These are phyloP conservation scores for Ogataea glucozyma DNA, from an alignment of 805 yeast species.

Conservation along the genomic window DNA sequence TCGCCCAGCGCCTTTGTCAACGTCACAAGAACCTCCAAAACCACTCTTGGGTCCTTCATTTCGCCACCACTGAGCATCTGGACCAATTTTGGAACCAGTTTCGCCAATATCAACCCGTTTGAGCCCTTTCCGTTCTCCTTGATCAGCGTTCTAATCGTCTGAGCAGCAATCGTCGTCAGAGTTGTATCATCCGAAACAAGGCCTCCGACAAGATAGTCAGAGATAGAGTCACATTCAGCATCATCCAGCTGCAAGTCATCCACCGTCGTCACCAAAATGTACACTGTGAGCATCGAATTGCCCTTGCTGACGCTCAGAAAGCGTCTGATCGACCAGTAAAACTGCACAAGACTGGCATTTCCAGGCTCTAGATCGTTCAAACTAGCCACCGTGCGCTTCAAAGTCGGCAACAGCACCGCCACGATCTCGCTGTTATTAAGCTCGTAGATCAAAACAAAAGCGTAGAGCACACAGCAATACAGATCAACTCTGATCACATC, in stretches of 20 bases:
- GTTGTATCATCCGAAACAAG: constrained; percentile 37
- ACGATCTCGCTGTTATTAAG: constrained; percentile 42
- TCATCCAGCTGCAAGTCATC: constrained; percentile 35
- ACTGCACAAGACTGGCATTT: constrained; percentile 33
- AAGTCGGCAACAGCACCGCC: constrained; percentile 52
- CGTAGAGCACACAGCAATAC: constrained; percentile 64
- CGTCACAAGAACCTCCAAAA: constrained; percentile 50
- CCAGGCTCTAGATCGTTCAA: constrained; percentile 22
- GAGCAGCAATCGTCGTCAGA: constrained; percentile 46
- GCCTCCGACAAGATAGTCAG: constrained; percentile 37
- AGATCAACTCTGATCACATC: constrained; percentile 68
- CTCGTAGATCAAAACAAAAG: constrained; percentile 58
- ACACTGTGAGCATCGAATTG: constrained; percentile 44
- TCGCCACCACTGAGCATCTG: constrained; percentile 20
- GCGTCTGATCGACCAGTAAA: constrained; percentile 40
- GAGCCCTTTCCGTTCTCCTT: constrained; percentile 30
- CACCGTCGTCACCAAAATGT: constrained; percentile 46
- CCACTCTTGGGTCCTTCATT: constrained; percentile 38
- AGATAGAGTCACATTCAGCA: constrained; percentile 40
- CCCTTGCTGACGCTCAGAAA: constrained; percentile 30
- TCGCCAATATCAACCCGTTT: constrained; percentile 42
- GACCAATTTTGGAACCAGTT: constrained; percentile 48
- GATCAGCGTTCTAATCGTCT: constrained; percentile 62
- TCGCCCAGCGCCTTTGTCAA: constrained; percentile 42
- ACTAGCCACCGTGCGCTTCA: constrained; percentile 45